Evolutionary conservation across 768 basidiomycete genomes (phyloP), one percentile per base, ranked within the genome.

Genomic region (Kwoniella sp.): DNA sequence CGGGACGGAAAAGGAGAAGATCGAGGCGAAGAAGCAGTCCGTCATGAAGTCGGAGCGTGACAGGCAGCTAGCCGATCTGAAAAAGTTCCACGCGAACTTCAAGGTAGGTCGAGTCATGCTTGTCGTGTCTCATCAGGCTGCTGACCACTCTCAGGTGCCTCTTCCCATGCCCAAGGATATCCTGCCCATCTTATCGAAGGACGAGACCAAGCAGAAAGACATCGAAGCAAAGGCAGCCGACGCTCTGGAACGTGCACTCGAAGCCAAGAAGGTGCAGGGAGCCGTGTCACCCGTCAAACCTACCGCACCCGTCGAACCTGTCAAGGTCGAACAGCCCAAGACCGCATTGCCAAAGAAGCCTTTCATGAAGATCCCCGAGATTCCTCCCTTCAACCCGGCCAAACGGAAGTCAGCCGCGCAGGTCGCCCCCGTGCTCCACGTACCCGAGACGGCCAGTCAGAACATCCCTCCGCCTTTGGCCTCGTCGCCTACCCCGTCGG

Each of bases 81-180:
- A 91, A 71, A 88, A 87, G 75, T 99, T 96, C 76, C 89, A 89
- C 59, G 81, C 88, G 74, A 85, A 76, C 62, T 99, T 99, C 84
- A 93, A 95, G 83, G 92, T 91, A 39, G 79, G 2, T 37, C 27
- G 31, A n/a, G n/a, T n/a, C n/a, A n/a, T n/a, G n/a, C n/a, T n/a
- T n/a, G n/a, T n/a, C n/a, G n/a, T n/a, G n/a, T n/a, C n/a, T n/a
- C n/a, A n/a, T n/a, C n/a, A 19, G 19, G 23, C 17, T 51, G 17
- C 26, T 39, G 17, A 42, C 29, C 38, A 12, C 46, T 12, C 42
- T 25, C 60, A 92, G 89, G 82, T 93, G 43, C 93, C 92, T 71
- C 87, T 90, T 71, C 89, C 89, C 15, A 91, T 98, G 59, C 92
- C 93, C 12, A 88, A 89, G 25, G 93, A 98, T 69, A 81, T 98